Base-by-base conservation (phyloP, 371 early-diverging fungal species). In the Umbelopsis sp. region DNA sequence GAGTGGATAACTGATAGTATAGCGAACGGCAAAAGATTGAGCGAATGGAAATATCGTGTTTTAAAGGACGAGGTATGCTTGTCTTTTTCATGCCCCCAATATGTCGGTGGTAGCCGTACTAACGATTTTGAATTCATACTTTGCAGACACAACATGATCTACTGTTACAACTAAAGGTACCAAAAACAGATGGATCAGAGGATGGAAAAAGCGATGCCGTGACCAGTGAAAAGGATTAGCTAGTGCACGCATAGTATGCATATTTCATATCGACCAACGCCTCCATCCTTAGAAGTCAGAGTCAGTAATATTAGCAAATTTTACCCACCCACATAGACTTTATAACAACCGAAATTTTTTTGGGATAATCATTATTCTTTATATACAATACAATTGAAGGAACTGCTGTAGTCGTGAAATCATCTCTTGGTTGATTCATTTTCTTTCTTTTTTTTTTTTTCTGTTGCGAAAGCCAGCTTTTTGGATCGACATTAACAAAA, bases 1-100 rank as follows among this genome's bases (percentile, higher is more conserved):
- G 12, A 57, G 6, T 57, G 57, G 57, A 57, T 57, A 9, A 57
- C n/a, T 16, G 57, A 57, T 57, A 57, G 57, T 18, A 57, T 57
- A 25, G 57, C 57, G 12, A 57, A 57, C 29, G 57, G 57, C 14
- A 57, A 57, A 29, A 11, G 57, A 57, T n/a, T 57, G 35, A 57
- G 57, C 37, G 57, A 57, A 29, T 35, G 32, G 57, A 57, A 57
- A 57, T 57, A 57, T 35, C 29, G 35, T 4, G 57, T 57, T 57
- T 35, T 57, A 8, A 57, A 57, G 7, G 57, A 57, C 16, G 16
- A 57, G 35, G 57, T 57, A 16, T 18, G 41, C 41, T 41, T 57
- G 20, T 3, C 10, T 5, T 57, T 1, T 18, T 16, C 29, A 29
- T 57, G 29, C 32, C 10, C 18, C 18, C 12, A 6, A 16, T 35